Evolutionary conservation across 2,329 filamentous ascomycete species (phyloP).

Genomic region (Colletotrichum tropicicola): DNA sequence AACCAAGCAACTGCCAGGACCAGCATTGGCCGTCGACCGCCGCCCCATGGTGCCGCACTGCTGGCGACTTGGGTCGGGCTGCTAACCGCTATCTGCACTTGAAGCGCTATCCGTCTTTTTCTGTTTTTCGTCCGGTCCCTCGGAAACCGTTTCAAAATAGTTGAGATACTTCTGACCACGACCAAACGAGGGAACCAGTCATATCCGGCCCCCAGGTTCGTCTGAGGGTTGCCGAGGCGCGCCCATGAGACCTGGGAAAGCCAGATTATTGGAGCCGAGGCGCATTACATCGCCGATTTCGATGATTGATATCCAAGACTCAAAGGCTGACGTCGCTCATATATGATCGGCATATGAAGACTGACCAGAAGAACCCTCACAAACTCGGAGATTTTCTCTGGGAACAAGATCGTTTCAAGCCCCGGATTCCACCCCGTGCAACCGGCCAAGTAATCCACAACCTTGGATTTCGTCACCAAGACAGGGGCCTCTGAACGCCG

Average conservation of each 20-base stretch:
- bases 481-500: background rate
- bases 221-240: background rate
- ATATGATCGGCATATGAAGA: no score
- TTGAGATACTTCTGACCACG: no score
- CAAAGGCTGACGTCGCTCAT: no score
- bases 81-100: background rate
- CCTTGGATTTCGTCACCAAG: background rate
- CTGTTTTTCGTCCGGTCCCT: background rate
- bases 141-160: background rate
- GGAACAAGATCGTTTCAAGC: background rate
- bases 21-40: no score
- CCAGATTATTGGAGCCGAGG: background rate
- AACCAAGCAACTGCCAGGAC: no score
- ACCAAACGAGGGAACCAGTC: constrained; percentile 6
- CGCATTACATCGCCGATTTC: no score
- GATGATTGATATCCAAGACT: no score
- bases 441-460: background rate
- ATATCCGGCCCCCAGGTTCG: background rate
- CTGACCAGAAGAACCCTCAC: no score
- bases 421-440: background rate
- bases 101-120: background rate
- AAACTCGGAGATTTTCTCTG: no score
- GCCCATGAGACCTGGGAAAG: background rate
- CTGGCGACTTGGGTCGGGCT: no score
- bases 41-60: no score